Percentiles rank a stretch among this genome's conserved stretches.
Evolutionary conservation across 345 rosid genomes (phyloP).

Genomic region (Psidium guajava): DNA sequence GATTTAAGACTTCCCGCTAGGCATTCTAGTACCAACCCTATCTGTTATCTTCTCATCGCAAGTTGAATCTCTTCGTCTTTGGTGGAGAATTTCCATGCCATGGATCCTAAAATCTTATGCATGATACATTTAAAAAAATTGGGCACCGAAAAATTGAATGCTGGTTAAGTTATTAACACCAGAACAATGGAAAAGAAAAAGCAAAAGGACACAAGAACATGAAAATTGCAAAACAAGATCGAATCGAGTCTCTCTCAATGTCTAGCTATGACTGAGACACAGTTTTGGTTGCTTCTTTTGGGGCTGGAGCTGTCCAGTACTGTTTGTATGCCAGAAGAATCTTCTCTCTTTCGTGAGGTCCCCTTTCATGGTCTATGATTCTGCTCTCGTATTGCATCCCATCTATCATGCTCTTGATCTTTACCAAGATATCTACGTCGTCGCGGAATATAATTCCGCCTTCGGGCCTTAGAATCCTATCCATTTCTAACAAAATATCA

Average conservation of each 20-base stretch:
- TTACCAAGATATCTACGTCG: conserved; percentile 64
- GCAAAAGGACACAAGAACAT: not conserved
- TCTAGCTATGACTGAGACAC: not conserved
- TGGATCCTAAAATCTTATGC: not conserved
- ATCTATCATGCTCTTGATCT: conserved; percentile 46
- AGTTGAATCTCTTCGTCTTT: not conserved
- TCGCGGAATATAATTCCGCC: conserved; percentile 78
- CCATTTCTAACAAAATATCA: conserved; percentile 74
- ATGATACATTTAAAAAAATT: not conserved
- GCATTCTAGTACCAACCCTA: not conserved
- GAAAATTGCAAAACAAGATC: not conserved
- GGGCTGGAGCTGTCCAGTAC: conserved; percentile 53
- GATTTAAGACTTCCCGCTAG: not conserved
- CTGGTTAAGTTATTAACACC: not conserved
- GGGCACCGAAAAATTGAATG: not conserved
- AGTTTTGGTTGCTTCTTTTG: not conserved
- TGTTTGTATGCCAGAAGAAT: conserved; percentile 66
- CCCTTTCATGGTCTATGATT: conserved; percentile 68
- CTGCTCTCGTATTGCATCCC: conserved; percentile 74
- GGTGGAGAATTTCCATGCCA: not conserved
- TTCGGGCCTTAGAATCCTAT: conserved; percentile 76
- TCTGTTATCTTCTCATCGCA: not conserved
- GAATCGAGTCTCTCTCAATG: not conserved
- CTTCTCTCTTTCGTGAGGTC: conserved; percentile 69
- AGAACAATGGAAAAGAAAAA: not conserved